These are phyloP conservation scores for Mortierella sp. DNA, from an alignment of 371 early-diverging fungal species.

Conservation along the genomic window DNA sequence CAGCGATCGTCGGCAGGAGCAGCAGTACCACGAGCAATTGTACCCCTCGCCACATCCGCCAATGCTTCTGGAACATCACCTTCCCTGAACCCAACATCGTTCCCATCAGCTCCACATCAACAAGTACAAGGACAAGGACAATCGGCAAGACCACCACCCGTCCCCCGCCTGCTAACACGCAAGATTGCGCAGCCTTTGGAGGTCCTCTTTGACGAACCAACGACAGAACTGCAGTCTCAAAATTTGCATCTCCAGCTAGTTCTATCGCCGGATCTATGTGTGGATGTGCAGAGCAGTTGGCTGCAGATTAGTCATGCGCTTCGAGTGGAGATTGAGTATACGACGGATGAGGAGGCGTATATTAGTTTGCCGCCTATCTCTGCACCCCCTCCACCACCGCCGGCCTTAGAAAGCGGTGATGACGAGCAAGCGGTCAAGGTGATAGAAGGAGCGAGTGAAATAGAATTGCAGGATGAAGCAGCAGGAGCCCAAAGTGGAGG, in stretches of 20 bases:
- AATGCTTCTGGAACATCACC: slow-evolving; percentile 20
- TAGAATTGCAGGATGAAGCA: not conserved
- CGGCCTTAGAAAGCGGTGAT: not conserved
- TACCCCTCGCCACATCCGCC: slow-evolving; percentile 27
- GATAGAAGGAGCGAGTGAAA: not conserved
- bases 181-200: slow-evolving; percentile 53
- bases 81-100: not conserved
- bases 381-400: slow-evolving; percentile 12
- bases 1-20: slow-evolving; percentile 29
- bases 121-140: not conserved
- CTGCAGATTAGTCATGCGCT: slow-evolving; percentile 43
- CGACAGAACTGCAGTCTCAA: slow-evolving; percentile 37
- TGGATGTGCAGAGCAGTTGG: slow-evolving; percentile 54
- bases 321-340: slow-evolving; percentile 52
- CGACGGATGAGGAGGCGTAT: slow-evolving; percentile 51
- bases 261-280: slow-evolving; percentile 52
- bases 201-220: slow-evolving; percentile 44
- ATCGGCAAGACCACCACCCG: slow-evolving; percentile 35
- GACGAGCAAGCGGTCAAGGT: not conserved
- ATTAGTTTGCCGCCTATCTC: slow-evolving; percentile 23
- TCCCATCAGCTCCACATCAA: slow-evolving; percentile 4
- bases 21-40: slow-evolving; percentile 33
- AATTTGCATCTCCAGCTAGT: slow-evolving; percentile 42
- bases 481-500: not conserved
- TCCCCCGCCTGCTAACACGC: slow-evolving; percentile 49